Evolutionary conservation across 176 grass and related monocot species (phyloP).

Genomic region (Elaeis guineensis): DNA sequence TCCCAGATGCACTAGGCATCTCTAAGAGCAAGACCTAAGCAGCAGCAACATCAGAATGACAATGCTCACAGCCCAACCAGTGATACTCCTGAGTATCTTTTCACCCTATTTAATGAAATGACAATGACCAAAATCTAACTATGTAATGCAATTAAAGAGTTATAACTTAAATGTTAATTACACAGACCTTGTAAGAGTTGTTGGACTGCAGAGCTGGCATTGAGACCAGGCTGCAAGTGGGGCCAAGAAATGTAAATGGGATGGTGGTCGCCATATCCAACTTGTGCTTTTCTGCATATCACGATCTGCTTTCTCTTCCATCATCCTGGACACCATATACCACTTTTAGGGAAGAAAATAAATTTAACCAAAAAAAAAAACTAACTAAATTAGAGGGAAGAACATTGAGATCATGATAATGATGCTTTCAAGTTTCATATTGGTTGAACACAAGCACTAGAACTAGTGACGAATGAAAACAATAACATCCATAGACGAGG

Average conservation of each 20-base stretch:
- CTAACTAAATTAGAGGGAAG: neutral
- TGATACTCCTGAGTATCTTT: slow-evolving; percentile 6
- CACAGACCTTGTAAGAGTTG: neutral
- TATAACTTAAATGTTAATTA: too few species aligned
- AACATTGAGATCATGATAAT: neutral
- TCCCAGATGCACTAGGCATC: slow-evolving; percentile 5
- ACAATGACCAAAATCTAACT: neutral
- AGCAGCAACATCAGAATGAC: slow-evolving; percentile 13
- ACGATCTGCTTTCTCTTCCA: neutral
- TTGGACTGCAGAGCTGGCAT: neutral
- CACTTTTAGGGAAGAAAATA: neutral
- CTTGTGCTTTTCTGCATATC: neutral
- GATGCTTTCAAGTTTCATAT: too few species aligned
- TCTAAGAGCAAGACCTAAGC: slow-evolving; percentile 15
- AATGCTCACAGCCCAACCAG: slow-evolving; percentile 9
- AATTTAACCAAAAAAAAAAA: neutral
- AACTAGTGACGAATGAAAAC: too few species aligned
- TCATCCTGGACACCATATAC: neutral
- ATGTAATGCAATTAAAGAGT: too few species aligned
- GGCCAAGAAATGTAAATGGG: neutral
- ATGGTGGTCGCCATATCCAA: neutral
- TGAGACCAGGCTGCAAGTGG: neutral
- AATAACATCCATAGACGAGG: too few species aligned
- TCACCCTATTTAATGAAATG: neutral
- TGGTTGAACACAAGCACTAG: too few species aligned